Conservation (phyloP, 768 basidiomycete genomes). For the Sporobolomyces roseus region DNA sequence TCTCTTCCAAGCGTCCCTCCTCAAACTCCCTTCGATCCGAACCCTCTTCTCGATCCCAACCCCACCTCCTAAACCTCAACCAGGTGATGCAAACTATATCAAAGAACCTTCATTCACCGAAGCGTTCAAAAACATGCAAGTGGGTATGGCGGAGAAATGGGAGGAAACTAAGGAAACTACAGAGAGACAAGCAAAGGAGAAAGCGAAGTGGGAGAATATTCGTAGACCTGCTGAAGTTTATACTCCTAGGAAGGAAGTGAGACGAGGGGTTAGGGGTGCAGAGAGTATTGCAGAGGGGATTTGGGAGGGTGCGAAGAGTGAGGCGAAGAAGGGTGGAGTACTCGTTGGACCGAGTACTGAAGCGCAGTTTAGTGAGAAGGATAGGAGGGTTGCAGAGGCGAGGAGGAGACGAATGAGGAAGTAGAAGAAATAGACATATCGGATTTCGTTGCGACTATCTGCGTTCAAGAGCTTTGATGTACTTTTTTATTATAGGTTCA, state of each 20-base stretch:
- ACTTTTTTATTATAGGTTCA: too few relatives aligned
- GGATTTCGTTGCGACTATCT: not conserved
- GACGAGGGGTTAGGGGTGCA: not conserved
- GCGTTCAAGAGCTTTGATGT: not conserved
- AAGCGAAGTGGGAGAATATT: not conserved
- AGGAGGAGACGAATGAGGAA: conserved; percentile 24
- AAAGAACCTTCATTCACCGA: conserved; percentile 38
- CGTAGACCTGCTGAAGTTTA: conserved; percentile 13
- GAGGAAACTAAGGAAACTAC: conserved; percentile 28
- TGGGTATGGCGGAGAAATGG: conserved; percentile 26
- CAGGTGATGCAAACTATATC: conserved; percentile 35
- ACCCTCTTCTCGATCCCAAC: conserved; percentile 44
- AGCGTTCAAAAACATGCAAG: conserved; percentile 37
- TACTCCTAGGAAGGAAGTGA: conserved; percentile 12
- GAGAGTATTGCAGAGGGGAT: conserved; percentile 12
- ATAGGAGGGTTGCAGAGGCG: conserved; percentile 24
- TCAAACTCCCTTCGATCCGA: conserved; percentile 55
- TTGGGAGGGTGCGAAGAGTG: not conserved
- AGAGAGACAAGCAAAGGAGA: conserved; percentile 10
- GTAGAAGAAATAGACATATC: not conserved
- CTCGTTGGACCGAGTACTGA: conserved; percentile 8
- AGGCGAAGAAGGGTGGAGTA: conserved; percentile 9
- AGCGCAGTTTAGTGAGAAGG: conserved; percentile 16
- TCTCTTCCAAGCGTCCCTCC: conserved; percentile 55
- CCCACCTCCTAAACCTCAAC: conserved; percentile 36